Percentiles rank a stretch among this genome's conserved stretches.
phyloP scores from a whole-genome alignment of 2,329 filamentous ascomycete genomes.

The Aspergillus brunneoviolaceus region DNA sequence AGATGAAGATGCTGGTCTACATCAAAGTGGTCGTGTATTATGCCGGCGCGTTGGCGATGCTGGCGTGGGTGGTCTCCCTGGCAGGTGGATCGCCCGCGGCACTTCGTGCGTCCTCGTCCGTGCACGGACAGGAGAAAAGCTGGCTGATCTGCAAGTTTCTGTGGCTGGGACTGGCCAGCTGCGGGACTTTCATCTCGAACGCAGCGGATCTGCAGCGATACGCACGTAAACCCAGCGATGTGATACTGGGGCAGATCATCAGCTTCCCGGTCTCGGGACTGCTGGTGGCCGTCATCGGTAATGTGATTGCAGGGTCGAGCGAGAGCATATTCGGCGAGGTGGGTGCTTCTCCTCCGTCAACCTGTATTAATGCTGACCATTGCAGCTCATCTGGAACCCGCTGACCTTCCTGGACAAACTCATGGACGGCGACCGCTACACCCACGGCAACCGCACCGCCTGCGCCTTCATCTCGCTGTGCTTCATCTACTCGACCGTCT shows the following conservation, averaged over 20 bases:
- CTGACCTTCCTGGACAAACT: constrained; percentile 38
- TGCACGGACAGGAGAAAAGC: constrained; percentile 33
- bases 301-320: constrained; percentile 37
- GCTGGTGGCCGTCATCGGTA: constrained; percentile 42
- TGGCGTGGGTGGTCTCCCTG: constrained; percentile 38
- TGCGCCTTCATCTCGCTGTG: constrained; percentile 45
- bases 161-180: constrained; percentile 30
- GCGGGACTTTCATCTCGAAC: constrained; percentile 33
- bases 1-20: constrained; percentile 38
- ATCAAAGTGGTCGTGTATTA: constrained; percentile 41
- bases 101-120: constrained; percentile 29
- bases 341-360: neutral
- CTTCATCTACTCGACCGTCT: constrained; percentile 47
- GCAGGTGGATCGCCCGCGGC: constrained; percentile 31
- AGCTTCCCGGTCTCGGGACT: constrained; percentile 45
- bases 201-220: constrained; percentile 49
- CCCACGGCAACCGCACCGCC: constrained; percentile 36
- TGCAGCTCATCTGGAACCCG: constrained; percentile 37
- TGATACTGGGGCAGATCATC: constrained; percentile 43
- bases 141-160: constrained; percentile 44
- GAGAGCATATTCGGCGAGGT: constrained; percentile 32
- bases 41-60: constrained; percentile 41
- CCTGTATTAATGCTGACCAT: neutral
- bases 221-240: constrained; percentile 41
- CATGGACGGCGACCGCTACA: constrained; percentile 35